Conservation (phyloP, 148 eudicot species). For the Bassia scoparia region DNA sequence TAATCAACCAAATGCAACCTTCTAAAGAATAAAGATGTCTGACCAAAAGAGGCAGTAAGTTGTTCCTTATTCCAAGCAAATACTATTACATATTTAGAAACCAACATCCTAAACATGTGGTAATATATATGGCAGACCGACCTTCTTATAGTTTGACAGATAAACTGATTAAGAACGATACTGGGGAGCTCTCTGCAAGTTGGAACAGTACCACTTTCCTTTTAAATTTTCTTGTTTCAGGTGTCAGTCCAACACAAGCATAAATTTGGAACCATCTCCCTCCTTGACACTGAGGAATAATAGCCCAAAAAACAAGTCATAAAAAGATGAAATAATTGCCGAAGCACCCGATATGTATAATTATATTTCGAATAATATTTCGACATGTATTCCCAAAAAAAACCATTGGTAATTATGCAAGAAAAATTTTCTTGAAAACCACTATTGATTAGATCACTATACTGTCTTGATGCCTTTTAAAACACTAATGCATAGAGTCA, state of each 20-base stretch:
- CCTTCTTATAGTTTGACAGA: background rate
- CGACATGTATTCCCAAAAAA: no score
- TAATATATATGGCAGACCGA: no score
- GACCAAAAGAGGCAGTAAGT: background rate
- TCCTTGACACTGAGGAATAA: constrained; percentile 54
- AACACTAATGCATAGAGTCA: no score
- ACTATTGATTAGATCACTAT: no score
- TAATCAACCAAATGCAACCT: background rate
- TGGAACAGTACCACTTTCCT: constrained; percentile 99
- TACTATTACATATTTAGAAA: no score
- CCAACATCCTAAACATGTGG: background rate
- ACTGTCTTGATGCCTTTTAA: no score
- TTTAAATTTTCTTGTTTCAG: constrained; percentile 87
- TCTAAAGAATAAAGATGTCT: background rate
- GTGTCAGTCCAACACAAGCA: constrained; percentile 87
- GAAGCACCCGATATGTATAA: no score
- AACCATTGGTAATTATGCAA: no score
- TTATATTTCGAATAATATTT: no score
- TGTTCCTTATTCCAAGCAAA: background rate
- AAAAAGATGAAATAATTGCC: background rate
- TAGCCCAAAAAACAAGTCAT: background rate
- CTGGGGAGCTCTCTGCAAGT: constrained; percentile 76
- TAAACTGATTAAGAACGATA: constrained; percentile 15
- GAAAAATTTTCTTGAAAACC: no score
- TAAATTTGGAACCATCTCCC: constrained; percentile 99